These are phyloP conservation scores for Trematosphaeria pertusa DNA, from an alignment of 2,329 filamentous ascomycete genomes.

Conservation along the genomic window DNA sequence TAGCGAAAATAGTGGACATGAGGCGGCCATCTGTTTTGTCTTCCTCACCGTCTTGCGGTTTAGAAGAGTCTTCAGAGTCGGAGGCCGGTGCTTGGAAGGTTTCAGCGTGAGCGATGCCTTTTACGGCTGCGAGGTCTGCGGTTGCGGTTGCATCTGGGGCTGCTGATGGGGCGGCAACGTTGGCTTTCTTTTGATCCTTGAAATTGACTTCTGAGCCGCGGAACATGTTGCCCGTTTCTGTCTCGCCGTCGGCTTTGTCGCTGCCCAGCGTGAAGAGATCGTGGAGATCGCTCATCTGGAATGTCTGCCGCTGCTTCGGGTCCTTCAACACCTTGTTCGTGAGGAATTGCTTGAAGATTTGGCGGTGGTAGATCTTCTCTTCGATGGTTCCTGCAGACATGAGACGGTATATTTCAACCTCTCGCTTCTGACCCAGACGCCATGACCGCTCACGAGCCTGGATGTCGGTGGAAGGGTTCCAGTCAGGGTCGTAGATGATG, in stretches of 20 bases:
- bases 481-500: constrained; percentile 98
- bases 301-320: constrained; percentile 89
- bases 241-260: constrained; percentile 68
- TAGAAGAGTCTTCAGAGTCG: constrained; percentile 32
- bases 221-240: constrained; percentile 87
- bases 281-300: constrained; percentile 87
- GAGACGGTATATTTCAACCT: constrained; percentile 95
- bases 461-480: constrained; percentile 96
- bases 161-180: constrained; percentile 13
- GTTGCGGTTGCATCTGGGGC: constrained; percentile 30
- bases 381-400: constrained; percentile 98
- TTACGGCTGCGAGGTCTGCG: constrained; percentile 44
- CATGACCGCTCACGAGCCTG: constrained; percentile 95
- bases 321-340: constrained; percentile 96
- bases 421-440: constrained; percentile 92
- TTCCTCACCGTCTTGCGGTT: constrained; percentile 17
- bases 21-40: constrained; percentile 65
- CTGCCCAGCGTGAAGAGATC: constrained; percentile 85
- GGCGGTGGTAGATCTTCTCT: constrained; percentile 98
- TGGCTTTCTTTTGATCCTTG: constrained; percentile 33
- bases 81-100: constrained; percentile 45
- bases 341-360: constrained; percentile 98
- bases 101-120: constrained; percentile 54
- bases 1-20: constrained; percentile 87
- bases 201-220: constrained; percentile 82